Evolutionary conservation across 331 rosid species (phyloP).

Genomic region (Arachis monticola): DNA sequence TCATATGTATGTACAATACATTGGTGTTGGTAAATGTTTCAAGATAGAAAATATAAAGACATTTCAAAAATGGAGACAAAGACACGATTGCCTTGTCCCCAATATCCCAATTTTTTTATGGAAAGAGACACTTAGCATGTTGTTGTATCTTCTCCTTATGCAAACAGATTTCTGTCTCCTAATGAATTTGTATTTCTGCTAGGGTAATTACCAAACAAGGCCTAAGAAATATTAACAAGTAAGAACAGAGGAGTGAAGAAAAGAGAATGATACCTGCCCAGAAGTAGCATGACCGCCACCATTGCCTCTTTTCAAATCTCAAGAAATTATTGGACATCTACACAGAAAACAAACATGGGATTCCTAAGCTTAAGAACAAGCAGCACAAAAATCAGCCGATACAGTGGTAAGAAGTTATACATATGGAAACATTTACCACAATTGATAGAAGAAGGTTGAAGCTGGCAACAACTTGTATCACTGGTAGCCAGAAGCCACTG

Average conservation of each 20-base stretch:
- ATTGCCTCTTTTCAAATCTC: constrained; percentile 60
- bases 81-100: too few species aligned
- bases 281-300: constrained; percentile 78
- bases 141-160: too few species aligned
- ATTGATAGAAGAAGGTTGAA: constrained; percentile 78
- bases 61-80: too few species aligned
- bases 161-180: too few species aligned
- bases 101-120: too few species aligned
- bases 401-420: neutral
- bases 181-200: too few species aligned
- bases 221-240: constrained; percentile 8
- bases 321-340: constrained; percentile 66
- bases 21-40: too few species aligned
- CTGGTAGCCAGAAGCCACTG: constrained; percentile 96
- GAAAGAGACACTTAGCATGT: too few species aligned
- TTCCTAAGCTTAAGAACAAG: constrained; percentile 15
- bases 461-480: constrained; percentile 89
- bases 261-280: constrained; percentile 78
- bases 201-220: too few species aligned
- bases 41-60: too few species aligned
- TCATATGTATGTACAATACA: constrained; percentile 2
- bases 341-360: constrained; percentile 30
- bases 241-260: constrained; percentile 22
- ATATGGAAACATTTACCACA: constrained; percentile 58
- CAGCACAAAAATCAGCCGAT: constrained; percentile 9